Percentiles rank a stretch among this genome's conserved stretches.
phyloP scores from a whole-genome alignment of 2,329 filamentous ascomycete genomes.

The Alternaria arborescens region DNA sequence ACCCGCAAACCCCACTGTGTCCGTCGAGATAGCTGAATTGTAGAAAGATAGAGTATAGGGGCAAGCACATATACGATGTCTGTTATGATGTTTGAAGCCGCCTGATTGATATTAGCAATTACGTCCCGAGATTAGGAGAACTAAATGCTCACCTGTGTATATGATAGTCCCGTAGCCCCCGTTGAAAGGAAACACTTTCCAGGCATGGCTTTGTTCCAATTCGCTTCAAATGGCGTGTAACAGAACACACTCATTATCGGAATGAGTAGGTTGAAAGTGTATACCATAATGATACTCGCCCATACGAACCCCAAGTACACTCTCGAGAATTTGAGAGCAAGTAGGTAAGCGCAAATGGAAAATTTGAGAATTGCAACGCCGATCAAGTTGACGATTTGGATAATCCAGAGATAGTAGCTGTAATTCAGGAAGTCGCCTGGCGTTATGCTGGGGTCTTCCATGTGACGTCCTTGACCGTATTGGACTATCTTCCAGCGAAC shows the following conservation, averaged over 20 bases:
- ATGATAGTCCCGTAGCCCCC: background rate
- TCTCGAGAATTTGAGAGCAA: background rate
- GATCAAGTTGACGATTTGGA: too few species aligned
- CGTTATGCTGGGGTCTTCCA: too few species aligned
- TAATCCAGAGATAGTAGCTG: too few species aligned
- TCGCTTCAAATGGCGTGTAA: too few species aligned
- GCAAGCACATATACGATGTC: background rate
- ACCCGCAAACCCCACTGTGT: background rate
- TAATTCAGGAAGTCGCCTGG: too few species aligned
- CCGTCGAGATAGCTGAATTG: background rate
- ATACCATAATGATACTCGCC: background rate
- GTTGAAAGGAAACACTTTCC: too few species aligned
- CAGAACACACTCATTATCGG: background rate
- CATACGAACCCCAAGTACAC: background rate
- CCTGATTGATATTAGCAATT: too few species aligned
- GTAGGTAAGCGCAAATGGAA: background rate
- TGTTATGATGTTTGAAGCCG: background rate
- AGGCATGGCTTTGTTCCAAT: too few species aligned
- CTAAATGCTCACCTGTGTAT: background rate
- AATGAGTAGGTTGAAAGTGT: background rate
- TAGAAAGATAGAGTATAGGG: background rate
- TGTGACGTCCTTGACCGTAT: too few species aligned
- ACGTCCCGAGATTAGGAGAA: too few species aligned
- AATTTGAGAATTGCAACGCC: background rate
- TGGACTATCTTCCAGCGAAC: too few species aligned